Base-by-base conservation (phyloP, 2,329 filamentous ascomycete genomes). In the Fusarium nisikadoi region DNA sequence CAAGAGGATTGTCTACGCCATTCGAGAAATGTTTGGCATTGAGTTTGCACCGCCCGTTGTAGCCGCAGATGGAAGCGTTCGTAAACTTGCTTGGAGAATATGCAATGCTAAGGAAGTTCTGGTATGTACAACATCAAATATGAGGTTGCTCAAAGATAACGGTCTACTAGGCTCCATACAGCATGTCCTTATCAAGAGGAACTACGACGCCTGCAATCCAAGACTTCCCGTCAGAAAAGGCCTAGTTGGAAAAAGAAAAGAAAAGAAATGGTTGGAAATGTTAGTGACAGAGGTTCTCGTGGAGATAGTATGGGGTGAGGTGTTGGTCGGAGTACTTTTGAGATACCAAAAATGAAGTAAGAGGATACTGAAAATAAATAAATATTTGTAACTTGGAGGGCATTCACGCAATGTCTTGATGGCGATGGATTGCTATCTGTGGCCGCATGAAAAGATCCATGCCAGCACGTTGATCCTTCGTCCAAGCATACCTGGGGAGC, bases 11-110 rank as follows among this genome's bases (percentile, higher is more conserved):
- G 95, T 98, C 1, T 98, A 97, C 81, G 96, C 95, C 8, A 94
- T 99, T 33, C 92, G 93, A 71, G 93, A 97, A 80, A 98, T 98
- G 94, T 97, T 99, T 80, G 96, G 95, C 56, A 93, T 99, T 67
- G 96, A 99, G 80, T 95, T 99, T 79, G 94, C 96, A 4, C 92
- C 95, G 0, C 94, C 94, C 47, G 95, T 98, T 2, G 96, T 99
- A 36, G 90, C 93, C 57, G 94, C 95, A 0, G 96, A 99, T 83
- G 94, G 96, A 10, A 97, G 92, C 75, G 93, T 98, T 66, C 90
- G 88, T 78, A 97, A 97, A 79, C 84, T 99, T 71, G 94, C 95
- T 10, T 98, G 95, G 95, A 89, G 96, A 78, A 93, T 99, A 71
- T 96, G 93, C 81, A 97, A 97, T 80, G 96, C 96, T 39, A 98